These are phyloP conservation scores for Fusarium robinianum DNA, from an alignment of 2,329 filamentous ascomycete species.

Conservation along the genomic window DNA sequence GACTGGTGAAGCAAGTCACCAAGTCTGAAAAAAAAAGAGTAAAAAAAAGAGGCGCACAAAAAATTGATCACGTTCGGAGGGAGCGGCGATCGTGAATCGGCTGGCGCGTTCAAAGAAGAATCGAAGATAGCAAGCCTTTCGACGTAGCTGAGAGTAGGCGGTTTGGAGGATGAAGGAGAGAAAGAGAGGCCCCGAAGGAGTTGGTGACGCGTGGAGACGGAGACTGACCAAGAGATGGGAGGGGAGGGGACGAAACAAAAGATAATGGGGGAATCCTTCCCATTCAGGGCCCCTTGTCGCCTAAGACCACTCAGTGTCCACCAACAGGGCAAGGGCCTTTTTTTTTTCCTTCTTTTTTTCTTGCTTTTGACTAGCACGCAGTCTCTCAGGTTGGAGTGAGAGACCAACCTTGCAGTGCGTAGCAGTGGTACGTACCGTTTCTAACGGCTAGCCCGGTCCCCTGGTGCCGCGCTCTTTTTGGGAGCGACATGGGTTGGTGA, in stretches of 20 bases:
- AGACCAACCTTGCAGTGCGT: no score
- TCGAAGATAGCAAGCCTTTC: constrained; percentile 32
- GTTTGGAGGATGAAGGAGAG: constrained; percentile 19
- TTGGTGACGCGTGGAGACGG: constrained; percentile 15
- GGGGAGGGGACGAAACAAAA: constrained; percentile 39
- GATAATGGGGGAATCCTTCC: constrained; percentile 29
- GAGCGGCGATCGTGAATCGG: constrained; percentile 28
- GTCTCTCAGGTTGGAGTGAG: no score
- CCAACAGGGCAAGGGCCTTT: no score
- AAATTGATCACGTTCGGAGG: constrained; percentile 26
- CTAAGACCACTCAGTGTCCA: no score
- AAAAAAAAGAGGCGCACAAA: constrained; percentile 23
- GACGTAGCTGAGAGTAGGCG: constrained; percentile 33
- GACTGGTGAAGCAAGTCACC: constrained; percentile 11
- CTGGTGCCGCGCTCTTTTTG: constrained; percentile 10
- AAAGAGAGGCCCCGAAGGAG: constrained; percentile 7
- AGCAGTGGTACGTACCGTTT: no score
- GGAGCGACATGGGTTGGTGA: no score
- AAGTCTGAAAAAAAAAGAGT: constrained; percentile 11
- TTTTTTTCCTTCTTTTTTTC: no score
- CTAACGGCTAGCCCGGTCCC: constrained; percentile 24
- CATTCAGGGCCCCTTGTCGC: no score
- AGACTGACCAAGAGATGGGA: no score
- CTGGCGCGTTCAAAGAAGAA: constrained; percentile 29
- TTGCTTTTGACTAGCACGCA: no score